A percentile compares a stretch with the other conserved stretches of the same genome.
These are phyloP conservation scores for Ophiostoma sp. DNA, from an alignment of 2,329 filamentous ascomycete genomes.

Conservation along the genomic window DNA sequence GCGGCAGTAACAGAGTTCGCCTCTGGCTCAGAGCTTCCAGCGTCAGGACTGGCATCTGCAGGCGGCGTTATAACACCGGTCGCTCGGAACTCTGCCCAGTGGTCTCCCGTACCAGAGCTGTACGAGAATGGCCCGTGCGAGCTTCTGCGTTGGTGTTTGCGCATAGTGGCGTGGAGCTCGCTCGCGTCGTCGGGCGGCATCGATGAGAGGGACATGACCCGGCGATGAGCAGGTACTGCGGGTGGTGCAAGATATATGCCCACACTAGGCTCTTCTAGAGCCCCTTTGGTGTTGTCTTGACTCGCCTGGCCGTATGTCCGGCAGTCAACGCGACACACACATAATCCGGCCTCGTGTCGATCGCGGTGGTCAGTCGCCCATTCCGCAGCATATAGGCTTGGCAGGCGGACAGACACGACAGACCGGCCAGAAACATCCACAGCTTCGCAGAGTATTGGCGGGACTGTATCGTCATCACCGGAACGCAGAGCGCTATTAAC, in stretches of 20 bases:
- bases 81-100: neutral
- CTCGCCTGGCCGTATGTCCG: constrained; percentile 29
- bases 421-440: constrained; percentile 7
- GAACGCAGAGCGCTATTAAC: too few species aligned
- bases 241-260: neutral
- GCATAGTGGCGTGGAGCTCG: neutral
- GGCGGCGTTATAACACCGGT: neutral
- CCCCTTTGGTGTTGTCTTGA: neutral
- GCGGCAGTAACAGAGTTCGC: too few species aligned
- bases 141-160: neutral
- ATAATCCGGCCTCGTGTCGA: constrained; percentile 35
- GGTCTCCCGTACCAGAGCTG: neutral
- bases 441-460: constrained; percentile 19
- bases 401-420: constrained; percentile 30
- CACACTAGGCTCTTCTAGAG: neutral
- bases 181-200: neutral
- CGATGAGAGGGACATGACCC: neutral
- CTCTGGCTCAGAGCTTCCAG: neutral
- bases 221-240: neutral
- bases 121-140: neutral
- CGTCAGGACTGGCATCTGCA: neutral
- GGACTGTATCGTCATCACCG: neutral
- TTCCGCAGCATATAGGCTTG: constrained; percentile 38
- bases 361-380: constrained; percentile 38
- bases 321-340: constrained; percentile 35